Evolutionary conservation across 352 stramenopile genomes (phyloP).

Genomic region (Phytophthora sp.): DNA sequence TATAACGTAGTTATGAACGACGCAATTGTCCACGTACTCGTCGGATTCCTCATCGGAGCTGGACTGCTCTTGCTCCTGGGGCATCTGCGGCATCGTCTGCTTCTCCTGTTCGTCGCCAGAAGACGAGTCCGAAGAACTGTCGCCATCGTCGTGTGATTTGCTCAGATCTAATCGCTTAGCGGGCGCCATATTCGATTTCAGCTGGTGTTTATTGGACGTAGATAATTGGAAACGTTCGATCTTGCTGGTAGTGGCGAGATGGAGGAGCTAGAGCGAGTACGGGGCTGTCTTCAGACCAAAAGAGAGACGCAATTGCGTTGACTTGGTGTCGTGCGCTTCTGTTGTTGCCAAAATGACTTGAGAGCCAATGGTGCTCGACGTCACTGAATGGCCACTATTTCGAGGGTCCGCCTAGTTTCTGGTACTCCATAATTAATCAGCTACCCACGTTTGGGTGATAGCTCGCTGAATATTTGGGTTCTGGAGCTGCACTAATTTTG

Average conservation of each 20-base stretch:
- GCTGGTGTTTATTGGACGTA: constrained; percentile 7
- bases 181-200: constrained; percentile 45
- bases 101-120: constrained; percentile 45
- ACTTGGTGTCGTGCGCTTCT: not conserved
- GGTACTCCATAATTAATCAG: no score
- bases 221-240: constrained; percentile 6
- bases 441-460: no score
- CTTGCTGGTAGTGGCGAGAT: constrained; percentile 1
- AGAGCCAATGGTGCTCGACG: constrained; percentile 15
- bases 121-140: constrained; percentile 47
- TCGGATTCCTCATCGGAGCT: constrained; percentile 62
- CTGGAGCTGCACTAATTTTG: no score
- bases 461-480: no score
- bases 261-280: not conserved
- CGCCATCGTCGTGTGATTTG: constrained; percentile 42
- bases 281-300: constrained; percentile 8
- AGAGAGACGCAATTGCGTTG: constrained; percentile 1
- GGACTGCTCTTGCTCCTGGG: constrained; percentile 37
- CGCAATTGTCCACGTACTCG: constrained; percentile 41
- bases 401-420: not conserved
- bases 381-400: no score
- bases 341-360: constrained; percentile 32
- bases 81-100: constrained; percentile 17
- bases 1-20: constrained; percentile 8
- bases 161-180: constrained; percentile 74